Evolutionary conservation across 2,329 filamentous ascomycete species (phyloP).

Genomic region (Sclerotinia nivalis): DNA sequence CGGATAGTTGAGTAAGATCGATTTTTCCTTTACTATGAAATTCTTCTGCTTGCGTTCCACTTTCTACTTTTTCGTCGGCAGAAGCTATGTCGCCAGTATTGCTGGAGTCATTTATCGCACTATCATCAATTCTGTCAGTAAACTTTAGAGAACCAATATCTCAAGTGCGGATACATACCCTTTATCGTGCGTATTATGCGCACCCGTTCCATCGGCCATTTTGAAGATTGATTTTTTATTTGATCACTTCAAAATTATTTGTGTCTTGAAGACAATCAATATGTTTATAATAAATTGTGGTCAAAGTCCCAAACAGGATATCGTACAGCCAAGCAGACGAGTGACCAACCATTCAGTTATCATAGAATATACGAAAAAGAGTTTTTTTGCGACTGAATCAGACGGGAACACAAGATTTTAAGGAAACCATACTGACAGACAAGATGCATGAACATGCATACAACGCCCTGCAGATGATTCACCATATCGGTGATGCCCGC

Average conservation of each 20-base stretch:
- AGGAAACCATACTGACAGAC: background rate
- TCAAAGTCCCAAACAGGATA: background rate
- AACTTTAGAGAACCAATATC: background rate
- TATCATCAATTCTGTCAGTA: background rate
- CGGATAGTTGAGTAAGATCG: slow-evolving; percentile 11
- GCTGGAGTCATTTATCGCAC: slow-evolving; percentile 1
- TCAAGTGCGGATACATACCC: background rate
- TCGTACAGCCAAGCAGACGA: background rate
- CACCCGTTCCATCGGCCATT: slow-evolving; percentile 13
- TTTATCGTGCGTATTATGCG: slow-evolving; percentile 12
- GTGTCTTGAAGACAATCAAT: background rate
- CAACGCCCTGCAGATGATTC: slow-evolving; percentile 11
- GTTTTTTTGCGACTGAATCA: background rate
- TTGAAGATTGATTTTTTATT: background rate
- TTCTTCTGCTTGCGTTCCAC: background rate
- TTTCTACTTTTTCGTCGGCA: background rate
- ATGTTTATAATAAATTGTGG: background rate
- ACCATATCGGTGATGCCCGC: slow-evolving; percentile 2
- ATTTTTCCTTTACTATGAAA: background rate
- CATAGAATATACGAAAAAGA: background rate
- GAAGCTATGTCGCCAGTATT: background rate
- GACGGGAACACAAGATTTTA: slow-evolving; percentile 10
- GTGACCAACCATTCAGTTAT: background rate
- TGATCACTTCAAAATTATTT: background rate
- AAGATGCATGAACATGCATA: background rate